These are phyloP conservation scores for Chaetothyriales sp. DNA, from an alignment of 2,329 filamentous ascomycete genomes.

Conservation along the genomic window DNA sequence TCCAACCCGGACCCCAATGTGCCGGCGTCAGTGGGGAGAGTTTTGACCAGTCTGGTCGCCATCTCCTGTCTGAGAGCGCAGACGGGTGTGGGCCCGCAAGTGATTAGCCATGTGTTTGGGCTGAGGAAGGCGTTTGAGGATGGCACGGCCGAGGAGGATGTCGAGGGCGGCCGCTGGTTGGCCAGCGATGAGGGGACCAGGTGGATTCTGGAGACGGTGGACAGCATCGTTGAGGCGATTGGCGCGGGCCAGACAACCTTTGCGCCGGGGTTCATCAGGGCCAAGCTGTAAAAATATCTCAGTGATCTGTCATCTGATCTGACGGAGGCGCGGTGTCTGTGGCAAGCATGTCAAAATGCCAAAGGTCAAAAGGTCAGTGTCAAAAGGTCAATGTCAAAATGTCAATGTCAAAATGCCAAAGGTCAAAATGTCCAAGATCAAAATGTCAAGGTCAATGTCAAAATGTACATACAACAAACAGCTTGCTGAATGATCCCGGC, in stretches of 20 bases:
- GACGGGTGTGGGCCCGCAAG: slow-evolving; percentile 69
- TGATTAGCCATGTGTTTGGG: slow-evolving; percentile 67
- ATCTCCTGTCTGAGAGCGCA: slow-evolving; percentile 62
- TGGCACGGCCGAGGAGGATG: slow-evolving; percentile 39
- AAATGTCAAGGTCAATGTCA: too few relatives aligned
- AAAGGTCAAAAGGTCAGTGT: too few relatives aligned
- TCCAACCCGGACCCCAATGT: slow-evolving; percentile 46
- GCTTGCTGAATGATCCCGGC: too few relatives aligned
- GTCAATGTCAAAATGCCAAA: too few relatives aligned
- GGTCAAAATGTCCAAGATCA: too few relatives aligned
- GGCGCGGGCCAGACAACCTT: slow-evolving; percentile 37
- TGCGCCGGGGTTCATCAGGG: slow-evolving; percentile 33
- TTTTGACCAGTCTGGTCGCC: slow-evolving; percentile 58
- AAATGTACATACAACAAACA: too few relatives aligned
- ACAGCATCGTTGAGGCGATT: slow-evolving; percentile 41
- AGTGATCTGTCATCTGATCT: not conserved
- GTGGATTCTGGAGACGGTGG: slow-evolving; percentile 48
- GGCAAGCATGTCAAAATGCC: not conserved
- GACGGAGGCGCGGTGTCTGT: not conserved
- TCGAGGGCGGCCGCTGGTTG: slow-evolving; percentile 43
- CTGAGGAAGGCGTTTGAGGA: slow-evolving; percentile 61
- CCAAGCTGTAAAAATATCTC: slow-evolving; percentile 25
- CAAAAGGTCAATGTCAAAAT: too few relatives aligned
- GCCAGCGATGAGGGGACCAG: slow-evolving; percentile 49
- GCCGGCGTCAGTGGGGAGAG: slow-evolving; percentile 45